Conservation (phyloP, 805 yeast genomes). For the Starmerella sp. region DNA sequence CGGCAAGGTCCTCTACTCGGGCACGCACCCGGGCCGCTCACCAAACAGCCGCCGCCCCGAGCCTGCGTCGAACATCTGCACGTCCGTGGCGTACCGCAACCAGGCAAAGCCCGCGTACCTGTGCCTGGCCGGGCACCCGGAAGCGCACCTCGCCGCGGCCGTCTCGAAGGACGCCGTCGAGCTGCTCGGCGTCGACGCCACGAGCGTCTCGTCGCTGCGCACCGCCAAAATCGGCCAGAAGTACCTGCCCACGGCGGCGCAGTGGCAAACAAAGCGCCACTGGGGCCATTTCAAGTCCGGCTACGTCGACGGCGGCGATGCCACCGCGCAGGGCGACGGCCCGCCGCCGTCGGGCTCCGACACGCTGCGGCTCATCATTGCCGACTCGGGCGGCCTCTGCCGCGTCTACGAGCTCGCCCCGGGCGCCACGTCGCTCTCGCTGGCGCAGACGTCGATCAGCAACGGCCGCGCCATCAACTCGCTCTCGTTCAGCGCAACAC, state of each 20-base stretch:
- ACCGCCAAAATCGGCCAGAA: constrained; percentile 4
- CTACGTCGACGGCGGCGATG: background rate
- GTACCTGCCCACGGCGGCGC: constrained; percentile 10
- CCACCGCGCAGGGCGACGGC: background rate
- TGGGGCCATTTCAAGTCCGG: constrained; percentile 2
- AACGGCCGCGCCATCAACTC: constrained; percentile 39
- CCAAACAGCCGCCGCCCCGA: background rate
- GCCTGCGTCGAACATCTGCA: background rate
- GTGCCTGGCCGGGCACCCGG: constrained; percentile 8
- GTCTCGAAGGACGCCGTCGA: constrained; percentile 12
- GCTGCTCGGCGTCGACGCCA: constrained; percentile 12
- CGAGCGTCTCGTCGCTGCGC: background rate
- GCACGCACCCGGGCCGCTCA: background rate
- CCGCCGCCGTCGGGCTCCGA: background rate
- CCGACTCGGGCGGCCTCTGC: constrained; percentile 29
- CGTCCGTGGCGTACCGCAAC: background rate
- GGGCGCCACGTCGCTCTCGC: constrained; percentile 14
- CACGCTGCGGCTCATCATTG: constrained; percentile 21
- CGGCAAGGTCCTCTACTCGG: constrained; percentile 19
- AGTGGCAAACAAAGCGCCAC: constrained; percentile 10
- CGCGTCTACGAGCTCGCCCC: constrained; percentile 29
- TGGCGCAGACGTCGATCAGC: constrained; percentile 7
- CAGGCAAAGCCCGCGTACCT: constrained; percentile 3
- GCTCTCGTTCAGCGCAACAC: constrained; percentile 44
- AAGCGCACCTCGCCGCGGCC: constrained; percentile 6